Evolutionary conservation across 2,329 filamentous ascomycete species (phyloP).

Genomic region (Stenocarpella maydis): DNA sequence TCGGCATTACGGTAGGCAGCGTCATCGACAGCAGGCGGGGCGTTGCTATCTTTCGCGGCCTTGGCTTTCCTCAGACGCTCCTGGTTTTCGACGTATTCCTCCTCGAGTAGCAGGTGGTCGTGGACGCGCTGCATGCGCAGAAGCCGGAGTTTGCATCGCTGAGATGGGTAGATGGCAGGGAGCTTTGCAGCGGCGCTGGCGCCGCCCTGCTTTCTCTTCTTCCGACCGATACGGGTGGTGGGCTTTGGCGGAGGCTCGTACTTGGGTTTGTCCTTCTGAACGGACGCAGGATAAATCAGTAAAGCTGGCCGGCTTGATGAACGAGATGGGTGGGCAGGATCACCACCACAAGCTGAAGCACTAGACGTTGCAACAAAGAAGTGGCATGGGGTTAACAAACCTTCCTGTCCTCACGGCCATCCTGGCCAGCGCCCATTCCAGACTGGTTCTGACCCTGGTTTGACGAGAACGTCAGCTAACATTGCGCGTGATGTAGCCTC

Average conservation of each 20-base stretch:
- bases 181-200: conserved; percentile 96
- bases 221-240: conserved; percentile 94
- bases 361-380: conserved; percentile 2
- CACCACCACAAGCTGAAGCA: conserved; percentile 4
- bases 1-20: conserved; percentile 85
- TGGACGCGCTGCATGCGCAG: conserved; percentile 98
- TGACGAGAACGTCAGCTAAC: conserved; percentile 34
- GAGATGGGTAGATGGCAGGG: conserved; percentile 91
- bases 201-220: conserved; percentile 96
- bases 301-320: neutral
- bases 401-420: conserved; percentile 93
- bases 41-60: conserved; percentile 74
- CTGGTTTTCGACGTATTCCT: conserved; percentile 99
- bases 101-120: conserved; percentile 94
- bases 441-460: conserved; percentile 85
- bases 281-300: conserved; percentile 36
- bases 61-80: conserved; percentile 94
- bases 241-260: conserved; percentile 98
- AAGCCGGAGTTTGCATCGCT: conserved; percentile 95
- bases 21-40: conserved; percentile 74
- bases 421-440: conserved; percentile 77
- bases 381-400: conserved; percentile 52
- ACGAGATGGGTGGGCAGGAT: conserved; percentile 27
- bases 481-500: conserved; percentile 1
- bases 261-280: conserved; percentile 98